Evolutionary conservation across 441 rosid species (phyloP), one percentile per base, ranked within the genome.

Genomic region (Pelargonium cotyledonis): DNA sequence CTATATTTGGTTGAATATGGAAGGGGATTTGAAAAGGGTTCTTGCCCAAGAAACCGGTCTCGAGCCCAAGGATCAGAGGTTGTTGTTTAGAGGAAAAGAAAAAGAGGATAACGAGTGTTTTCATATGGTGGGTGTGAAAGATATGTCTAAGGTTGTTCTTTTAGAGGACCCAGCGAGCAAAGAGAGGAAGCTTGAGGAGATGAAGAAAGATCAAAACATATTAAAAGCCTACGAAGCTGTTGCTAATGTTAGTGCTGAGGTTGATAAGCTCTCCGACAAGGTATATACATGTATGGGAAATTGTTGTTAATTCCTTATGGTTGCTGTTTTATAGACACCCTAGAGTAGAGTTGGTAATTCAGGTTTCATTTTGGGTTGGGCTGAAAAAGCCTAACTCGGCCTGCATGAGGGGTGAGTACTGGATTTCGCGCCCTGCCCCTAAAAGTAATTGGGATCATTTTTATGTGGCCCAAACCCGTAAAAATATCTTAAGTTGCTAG

Each of bases 21-120:
- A 80, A 86, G 90, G 88, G 70, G 86, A 86, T 60, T 74, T 86
- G 76, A 86, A 84, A 65, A 76, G 38, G 71, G 55, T 74, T 57
- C 77, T 86, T 66, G 80, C 78, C 43, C 73, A 72, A 23, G 81
- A 80, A 63, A 74, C 80, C n/a, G 83, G 83, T 40, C 67, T 86
- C 77, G 81, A 86, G 77, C 83, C 86, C 0, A 68, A 74, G 64
- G 88, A 80, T 69, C 90, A 86, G 74, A 80, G 85, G 31, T 70
- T 86, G 55, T 72, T 84, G 73, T 86, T 81, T 70, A 80, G 78
- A 77, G 90, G 88, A 38, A 84, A 82, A 70, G 90, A 84, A 67
- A 81, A 78, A 67, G 88, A 82, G 14, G 83, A 84, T 60, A 77
- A 66, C 46, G 88, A 84, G 65, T 74, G 63, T 76, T 70, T 86